A percentile compares a stretch with the other conserved stretches of the same genome.
These are phyloP conservation scores for Penicillium bovifimosum DNA, from an alignment of 495 filamentous ascomycete species.

Conservation along the genomic window DNA sequence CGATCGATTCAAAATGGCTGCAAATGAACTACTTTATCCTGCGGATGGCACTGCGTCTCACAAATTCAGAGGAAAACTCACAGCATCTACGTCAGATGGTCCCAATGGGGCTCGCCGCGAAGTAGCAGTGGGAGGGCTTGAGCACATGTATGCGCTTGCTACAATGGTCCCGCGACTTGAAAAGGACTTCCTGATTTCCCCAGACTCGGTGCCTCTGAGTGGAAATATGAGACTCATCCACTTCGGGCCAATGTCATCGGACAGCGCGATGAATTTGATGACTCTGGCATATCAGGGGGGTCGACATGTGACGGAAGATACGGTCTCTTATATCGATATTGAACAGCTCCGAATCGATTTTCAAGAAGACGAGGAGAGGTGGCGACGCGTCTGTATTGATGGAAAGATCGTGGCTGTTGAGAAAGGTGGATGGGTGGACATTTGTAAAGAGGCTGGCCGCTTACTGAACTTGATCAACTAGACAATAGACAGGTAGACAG, in stretches of 20 bases:
- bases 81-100: constrained; percentile 20
- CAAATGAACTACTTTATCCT: constrained; percentile 63
- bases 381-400: constrained; percentile 84
- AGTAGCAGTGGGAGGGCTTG: constrained; percentile 9
- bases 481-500: background rate
- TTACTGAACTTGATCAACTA: constrained; percentile 23
- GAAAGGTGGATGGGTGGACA: constrained; percentile 63
- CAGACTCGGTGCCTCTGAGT: constrained; percentile 58
- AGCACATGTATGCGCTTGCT: constrained; percentile 66
- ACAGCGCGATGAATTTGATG: constrained; percentile 71
- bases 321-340: constrained; percentile 62
- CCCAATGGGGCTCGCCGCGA: constrained; percentile 3
- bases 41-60: constrained; percentile 56
- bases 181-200: constrained; percentile 71
- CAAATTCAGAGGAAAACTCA: constrained; percentile 59
- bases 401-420: constrained; percentile 74
- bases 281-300: constrained; percentile 67
- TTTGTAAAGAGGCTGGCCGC: constrained; percentile 38
- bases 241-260: constrained; percentile 58
- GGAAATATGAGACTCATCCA: constrained; percentile 64
- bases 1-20: constrained; percentile 78
- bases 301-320: constrained; percentile 55
- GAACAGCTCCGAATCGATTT: constrained; percentile 61
- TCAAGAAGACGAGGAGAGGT: constrained; percentile 55
- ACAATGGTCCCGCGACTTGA: constrained; percentile 77